phyloP scores from a whole-genome alignment of 331 rosid genomes.

The Saraca asoca region DNA sequence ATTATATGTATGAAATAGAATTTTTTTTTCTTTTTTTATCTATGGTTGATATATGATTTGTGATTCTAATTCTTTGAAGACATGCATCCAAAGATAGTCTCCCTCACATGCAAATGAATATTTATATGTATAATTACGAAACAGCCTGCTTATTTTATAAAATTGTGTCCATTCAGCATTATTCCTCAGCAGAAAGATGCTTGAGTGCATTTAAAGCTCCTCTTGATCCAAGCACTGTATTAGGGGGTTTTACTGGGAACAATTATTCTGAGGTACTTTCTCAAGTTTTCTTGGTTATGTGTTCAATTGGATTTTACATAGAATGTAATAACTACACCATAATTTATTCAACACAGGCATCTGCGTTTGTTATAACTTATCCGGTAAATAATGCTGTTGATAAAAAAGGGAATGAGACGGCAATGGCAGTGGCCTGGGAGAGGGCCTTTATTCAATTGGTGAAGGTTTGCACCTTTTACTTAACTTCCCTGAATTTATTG shows the following conservation, averaged over 20 bases:
- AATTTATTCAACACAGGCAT: constrained; percentile 68
- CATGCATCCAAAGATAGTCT: constrained; percentile 14
- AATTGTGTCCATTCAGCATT: constrained; percentile 64
- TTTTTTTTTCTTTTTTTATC: not conserved
- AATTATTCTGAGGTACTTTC: constrained; percentile 80
- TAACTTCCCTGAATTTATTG: not conserved
- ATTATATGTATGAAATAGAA: not conserved
- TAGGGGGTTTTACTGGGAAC: constrained; percentile 86
- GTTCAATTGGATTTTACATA: constrained; percentile 25
- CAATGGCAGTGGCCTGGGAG: constrained; percentile 91
- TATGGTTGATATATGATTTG: constrained; percentile 1
- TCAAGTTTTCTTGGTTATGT: constrained; percentile 32
- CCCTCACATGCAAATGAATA: not conserved
- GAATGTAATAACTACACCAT: constrained; percentile 42
- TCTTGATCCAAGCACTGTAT: constrained; percentile 95
- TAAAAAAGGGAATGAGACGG: constrained; percentile 65
- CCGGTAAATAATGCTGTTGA: constrained; percentile 84
- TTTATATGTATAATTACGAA: constrained; percentile 24
- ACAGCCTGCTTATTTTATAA: constrained; percentile 28
- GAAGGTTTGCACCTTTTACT: constrained; percentile 61
- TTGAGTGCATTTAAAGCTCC: constrained; percentile 96
- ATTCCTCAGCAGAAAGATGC: constrained; percentile 88
- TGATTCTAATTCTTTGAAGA: constrained; percentile 18
- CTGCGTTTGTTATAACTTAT: constrained; percentile 83
- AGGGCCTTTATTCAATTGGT: constrained; percentile 83